Conservation (phyloP, 2,329 filamentous ascomycete species). For the Colletotrichum lindemuthianum region DNA sequence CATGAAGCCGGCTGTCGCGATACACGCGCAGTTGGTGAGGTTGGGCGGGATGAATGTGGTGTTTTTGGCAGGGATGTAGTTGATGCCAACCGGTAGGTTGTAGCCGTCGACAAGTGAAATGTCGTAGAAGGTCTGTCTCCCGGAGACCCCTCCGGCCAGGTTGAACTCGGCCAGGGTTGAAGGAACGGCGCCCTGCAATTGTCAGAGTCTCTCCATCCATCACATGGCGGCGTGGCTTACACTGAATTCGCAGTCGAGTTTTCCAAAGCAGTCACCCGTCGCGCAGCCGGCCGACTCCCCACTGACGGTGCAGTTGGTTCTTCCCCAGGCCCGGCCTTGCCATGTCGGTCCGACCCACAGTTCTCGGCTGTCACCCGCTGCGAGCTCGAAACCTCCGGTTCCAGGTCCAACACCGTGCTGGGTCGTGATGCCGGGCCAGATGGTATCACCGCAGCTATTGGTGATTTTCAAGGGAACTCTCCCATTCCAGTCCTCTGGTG, state of each 20-base stretch:
- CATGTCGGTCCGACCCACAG: constrained; percentile 77
- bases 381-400: constrained; percentile 74
- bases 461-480: constrained; percentile 72
- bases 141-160: constrained; percentile 70
- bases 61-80: constrained; percentile 69
- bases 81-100: constrained; percentile 77
- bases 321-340: constrained; percentile 84
- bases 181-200: constrained; percentile 73
- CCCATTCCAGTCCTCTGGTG: constrained; percentile 47
- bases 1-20: constrained; percentile 74
- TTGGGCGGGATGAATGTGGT: constrained; percentile 77
- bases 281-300: constrained; percentile 73
- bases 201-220: neutral
- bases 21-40: constrained; percentile 79
- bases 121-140: constrained; percentile 80
- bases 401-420: constrained; percentile 76
- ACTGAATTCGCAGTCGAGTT: constrained; percentile 74
- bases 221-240: constrained; percentile 55
- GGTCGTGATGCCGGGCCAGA: constrained; percentile 82
- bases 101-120: constrained; percentile 88
- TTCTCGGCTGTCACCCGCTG: constrained; percentile 64
- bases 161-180: constrained; percentile 86
- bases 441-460: constrained; percentile 75
- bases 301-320: constrained; percentile 85
- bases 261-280: constrained; percentile 81